phyloP scores from a whole-genome alignment of 2,329 filamentous ascomycete species.

The Colletotrichum tamarilloi region DNA sequence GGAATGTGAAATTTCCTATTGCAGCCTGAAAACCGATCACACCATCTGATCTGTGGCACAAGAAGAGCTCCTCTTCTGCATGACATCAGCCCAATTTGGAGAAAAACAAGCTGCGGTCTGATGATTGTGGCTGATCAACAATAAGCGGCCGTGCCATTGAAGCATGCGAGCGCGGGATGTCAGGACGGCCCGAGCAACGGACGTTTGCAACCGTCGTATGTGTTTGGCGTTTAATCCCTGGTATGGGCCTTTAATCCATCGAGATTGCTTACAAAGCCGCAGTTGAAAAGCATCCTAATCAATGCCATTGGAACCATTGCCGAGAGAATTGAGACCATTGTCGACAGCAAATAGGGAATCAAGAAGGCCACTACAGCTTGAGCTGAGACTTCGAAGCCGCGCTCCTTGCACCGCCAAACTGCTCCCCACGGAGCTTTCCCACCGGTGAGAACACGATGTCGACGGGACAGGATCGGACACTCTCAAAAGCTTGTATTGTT shows the following conservation, averaged over 20 bases:
- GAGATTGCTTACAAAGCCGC: neutral
- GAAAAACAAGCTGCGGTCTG: neutral
- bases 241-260: neutral
- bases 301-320: neutral
- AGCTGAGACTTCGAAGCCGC: neutral
- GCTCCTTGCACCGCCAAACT: neutral
- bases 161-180: slow-evolving; percentile 14
- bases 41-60: neutral
- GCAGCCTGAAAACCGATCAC: neutral
- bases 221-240: neutral
- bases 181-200: slow-evolving; percentile 27
- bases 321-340: neutral
- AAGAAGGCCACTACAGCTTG: neutral
- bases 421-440: neutral
- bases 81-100: neutral
- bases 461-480: neutral
- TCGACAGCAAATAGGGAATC: neutral
- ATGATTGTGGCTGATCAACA: slow-evolving; percentile 7
- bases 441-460: neutral
- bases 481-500: neutral
- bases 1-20: slow-evolving; percentile 1
- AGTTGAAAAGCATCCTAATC: neutral
- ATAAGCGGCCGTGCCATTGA: neutral
- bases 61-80: neutral
- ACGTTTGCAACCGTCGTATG: slow-evolving; percentile 4